Conservation (phyloP, 2,329 filamentous ascomycete species). For the Monosporascus sp. region DNA sequence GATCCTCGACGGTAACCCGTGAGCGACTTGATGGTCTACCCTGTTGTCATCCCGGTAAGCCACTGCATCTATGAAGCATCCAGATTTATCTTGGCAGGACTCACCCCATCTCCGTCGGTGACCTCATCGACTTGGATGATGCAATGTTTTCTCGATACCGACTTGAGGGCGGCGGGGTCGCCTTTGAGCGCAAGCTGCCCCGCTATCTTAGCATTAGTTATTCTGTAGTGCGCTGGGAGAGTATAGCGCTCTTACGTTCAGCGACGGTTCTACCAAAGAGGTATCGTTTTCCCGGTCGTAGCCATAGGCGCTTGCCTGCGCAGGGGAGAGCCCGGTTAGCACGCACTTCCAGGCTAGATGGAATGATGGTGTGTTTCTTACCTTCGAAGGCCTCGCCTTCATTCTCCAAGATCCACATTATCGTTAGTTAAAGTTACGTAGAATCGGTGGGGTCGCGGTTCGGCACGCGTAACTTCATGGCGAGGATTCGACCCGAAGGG, state of each 20-base stretch:
- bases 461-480: background rate
- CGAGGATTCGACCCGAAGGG: background rate
- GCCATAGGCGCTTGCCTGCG: conserved; percentile 69
- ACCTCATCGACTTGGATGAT: conserved; percentile 67
- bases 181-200: conserved; percentile 58
- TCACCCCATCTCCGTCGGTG: conserved; percentile 60
- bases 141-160: conserved; percentile 85
- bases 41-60: conserved; percentile 2
- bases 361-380: conserved; percentile 14
- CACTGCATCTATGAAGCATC: background rate
- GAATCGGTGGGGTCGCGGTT: background rate
- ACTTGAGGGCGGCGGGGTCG: conserved; percentile 53
- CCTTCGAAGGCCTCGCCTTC: conserved; percentile 45
- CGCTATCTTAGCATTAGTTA: conserved; percentile 37
- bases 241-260: conserved; percentile 42
- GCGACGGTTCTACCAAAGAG: conserved; percentile 75
- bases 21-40: conserved; percentile 65
- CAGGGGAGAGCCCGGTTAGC: conserved; percentile 10
- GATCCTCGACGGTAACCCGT: conserved; percentile 67
- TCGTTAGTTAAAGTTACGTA: background rate
- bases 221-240: background rate
- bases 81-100: conserved; percentile 16
- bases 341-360: conserved; percentile 1
- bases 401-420: conserved; percentile 53
- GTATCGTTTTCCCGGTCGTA: conserved; percentile 79